A percentile compares a stretch with the other conserved stretches of the same genome.
Evolutionary conservation across 495 filamentous ascomycete species (phyloP).

Genomic region (Aspergillus wentii): DNA sequence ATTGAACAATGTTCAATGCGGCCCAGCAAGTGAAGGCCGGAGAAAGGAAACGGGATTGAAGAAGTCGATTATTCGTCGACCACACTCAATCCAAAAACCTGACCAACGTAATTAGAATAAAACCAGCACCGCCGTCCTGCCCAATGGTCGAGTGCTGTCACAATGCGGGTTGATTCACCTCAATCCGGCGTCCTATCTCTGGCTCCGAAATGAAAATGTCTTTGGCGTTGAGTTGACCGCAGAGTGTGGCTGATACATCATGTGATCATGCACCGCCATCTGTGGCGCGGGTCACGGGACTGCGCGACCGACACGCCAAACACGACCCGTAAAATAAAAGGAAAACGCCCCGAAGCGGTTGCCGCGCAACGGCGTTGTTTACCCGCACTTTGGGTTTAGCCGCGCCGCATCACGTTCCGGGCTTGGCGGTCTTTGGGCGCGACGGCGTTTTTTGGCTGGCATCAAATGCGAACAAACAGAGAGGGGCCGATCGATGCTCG

Average conservation of each 20-base stretch:
- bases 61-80: no score
- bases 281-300: slow-evolving; percentile 15
- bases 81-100: no score
- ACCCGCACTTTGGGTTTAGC: slow-evolving; percentile 12
- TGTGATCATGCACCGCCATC: slow-evolving; percentile 8
- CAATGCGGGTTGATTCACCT: no score
- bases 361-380: slow-evolving; percentile 17
- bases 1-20: no score
- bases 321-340: slow-evolving; percentile 1
- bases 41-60: no score
- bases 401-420: slow-evolving; percentile 11
- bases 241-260: slow-evolving; percentile 6
- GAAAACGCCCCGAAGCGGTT: slow-evolving; percentile 8
- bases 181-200: no score
- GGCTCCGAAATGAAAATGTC: slow-evolving; percentile 23
- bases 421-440: slow-evolving; percentile 8
- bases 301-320: slow-evolving; percentile 9
- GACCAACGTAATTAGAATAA: no score
- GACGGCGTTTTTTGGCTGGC: slow-evolving; percentile 16
- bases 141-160: slow-evolving; percentile 9
- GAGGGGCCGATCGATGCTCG: slow-evolving; percentile 7
- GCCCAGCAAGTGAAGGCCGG: no score
- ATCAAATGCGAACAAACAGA: no score
- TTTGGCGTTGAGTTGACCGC: slow-evolving; percentile 9
- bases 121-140: no score